Conservation (phyloP, 768 basidiomycete species). For the Boletus bicolor region DNA sequence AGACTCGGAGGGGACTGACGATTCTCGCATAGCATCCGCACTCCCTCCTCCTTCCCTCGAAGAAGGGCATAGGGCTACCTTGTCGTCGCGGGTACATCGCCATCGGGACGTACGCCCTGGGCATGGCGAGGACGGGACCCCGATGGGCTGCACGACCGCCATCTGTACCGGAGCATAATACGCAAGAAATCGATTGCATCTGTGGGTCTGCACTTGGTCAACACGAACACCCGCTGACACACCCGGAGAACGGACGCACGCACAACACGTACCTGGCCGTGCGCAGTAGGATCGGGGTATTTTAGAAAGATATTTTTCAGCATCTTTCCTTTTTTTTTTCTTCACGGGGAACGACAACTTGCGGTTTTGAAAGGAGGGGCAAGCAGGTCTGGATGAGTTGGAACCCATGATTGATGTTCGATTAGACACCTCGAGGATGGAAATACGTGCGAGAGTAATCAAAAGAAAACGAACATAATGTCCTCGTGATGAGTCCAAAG, state of each 20-base stretch:
- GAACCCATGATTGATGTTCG: slow-evolving; percentile 20
- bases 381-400: slow-evolving; percentile 17
- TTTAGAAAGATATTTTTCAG: slow-evolving; percentile 18
- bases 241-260: slow-evolving; percentile 2
- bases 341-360: slow-evolving; percentile 20
- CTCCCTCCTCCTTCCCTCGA: no score
- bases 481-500: no score
- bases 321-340: slow-evolving; percentile 17
- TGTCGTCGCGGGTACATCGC: slow-evolving; percentile 10
- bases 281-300: slow-evolving; percentile 2
- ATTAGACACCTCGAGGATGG: no score
- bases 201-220: slow-evolving; percentile 27
- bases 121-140: slow-evolving; percentile 26
- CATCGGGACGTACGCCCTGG: slow-evolving; percentile 27
- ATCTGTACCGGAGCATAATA: slow-evolving; percentile 32
- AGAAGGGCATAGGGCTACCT: no score
- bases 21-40: no score
- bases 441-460: no score
- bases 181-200: slow-evolving; percentile 21
- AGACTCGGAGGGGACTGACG: no score
- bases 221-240: not conserved
- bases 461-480: no score
- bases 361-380: slow-evolving; percentile 8
- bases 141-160: slow-evolving; percentile 20
- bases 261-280: slow-evolving; percentile 22